These are phyloP conservation scores for Barnettozyma pratensis DNA, from an alignment of 805 yeast genomes.

Conservation along the genomic window DNA sequence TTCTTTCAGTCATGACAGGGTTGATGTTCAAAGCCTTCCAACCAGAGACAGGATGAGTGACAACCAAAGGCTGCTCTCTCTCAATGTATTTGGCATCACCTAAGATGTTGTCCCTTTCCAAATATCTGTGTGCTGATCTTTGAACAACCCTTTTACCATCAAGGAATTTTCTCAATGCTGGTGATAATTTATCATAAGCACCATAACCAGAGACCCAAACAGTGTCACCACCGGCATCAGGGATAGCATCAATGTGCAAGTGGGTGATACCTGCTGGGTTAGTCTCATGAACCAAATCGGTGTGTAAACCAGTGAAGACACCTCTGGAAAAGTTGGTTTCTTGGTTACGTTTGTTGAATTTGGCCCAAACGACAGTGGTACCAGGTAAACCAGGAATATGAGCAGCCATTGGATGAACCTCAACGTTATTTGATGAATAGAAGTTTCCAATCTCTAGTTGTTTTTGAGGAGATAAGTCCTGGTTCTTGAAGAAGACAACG, in stretches of 20 bases:
- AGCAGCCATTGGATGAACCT: slow-evolving; percentile 33
- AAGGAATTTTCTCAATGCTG: slow-evolving; percentile 43
- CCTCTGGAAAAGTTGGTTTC: slow-evolving; percentile 21
- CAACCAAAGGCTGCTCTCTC: slow-evolving; percentile 51
- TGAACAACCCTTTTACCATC: slow-evolving; percentile 47
- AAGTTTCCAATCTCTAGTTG: slow-evolving; percentile 42
- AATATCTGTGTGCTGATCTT: slow-evolving; percentile 35
- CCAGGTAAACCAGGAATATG: slow-evolving; percentile 35
- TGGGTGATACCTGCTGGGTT: slow-evolving; percentile 53
- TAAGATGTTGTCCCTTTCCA: slow-evolving; percentile 38
- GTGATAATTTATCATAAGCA: slow-evolving; percentile 51
- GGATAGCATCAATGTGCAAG: slow-evolving; percentile 47
- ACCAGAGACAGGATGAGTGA: slow-evolving; percentile 61
- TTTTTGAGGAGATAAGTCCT: slow-evolving; percentile 38
- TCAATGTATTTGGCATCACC: slow-evolving; percentile 41
- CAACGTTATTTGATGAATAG: slow-evolving; percentile 36
- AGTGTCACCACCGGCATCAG: slow-evolving; percentile 51
- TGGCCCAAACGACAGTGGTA: slow-evolving; percentile 30
- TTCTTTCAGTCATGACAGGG: slow-evolving; percentile 41
- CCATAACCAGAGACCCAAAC: slow-evolving; percentile 55
- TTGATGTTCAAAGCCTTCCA: slow-evolving; percentile 53
- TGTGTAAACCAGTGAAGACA: slow-evolving; percentile 33
- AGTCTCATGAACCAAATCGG: slow-evolving; percentile 50
- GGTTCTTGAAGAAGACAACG: slow-evolving; percentile 45
- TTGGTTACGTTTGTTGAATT: slow-evolving; percentile 25